Evolutionary conservation across 192 early-diverging fungal species (phyloP).

Genomic region (Mortierella alpina): DNA sequence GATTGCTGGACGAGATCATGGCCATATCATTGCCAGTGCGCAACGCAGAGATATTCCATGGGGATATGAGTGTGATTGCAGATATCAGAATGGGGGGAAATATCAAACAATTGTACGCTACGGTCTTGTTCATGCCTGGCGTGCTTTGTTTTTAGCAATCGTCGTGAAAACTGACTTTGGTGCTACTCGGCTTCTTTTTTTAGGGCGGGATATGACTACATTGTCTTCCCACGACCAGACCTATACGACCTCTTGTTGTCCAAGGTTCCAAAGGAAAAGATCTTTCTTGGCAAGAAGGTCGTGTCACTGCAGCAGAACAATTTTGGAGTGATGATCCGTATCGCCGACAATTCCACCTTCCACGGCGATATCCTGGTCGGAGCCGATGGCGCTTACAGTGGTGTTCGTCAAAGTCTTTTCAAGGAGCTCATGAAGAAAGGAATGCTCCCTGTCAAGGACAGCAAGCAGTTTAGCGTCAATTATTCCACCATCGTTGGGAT

Average conservation of each 20-base stretch:
- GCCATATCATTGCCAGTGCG: too few species aligned
- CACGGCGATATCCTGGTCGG: constrained; percentile 14
- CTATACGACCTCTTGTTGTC: constrained; percentile 4
- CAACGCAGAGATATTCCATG: too few species aligned
- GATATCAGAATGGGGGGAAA: too few species aligned
- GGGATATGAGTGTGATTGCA: too few species aligned
- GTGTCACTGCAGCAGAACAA: constrained; percentile 11
- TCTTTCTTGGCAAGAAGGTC: constrained; percentile 9
- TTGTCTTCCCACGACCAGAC: constrained; percentile 9
- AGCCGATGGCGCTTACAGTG: constrained; percentile 10
- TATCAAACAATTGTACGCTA: too few species aligned
- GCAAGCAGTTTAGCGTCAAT: not conserved
- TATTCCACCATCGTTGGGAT: not conserved
- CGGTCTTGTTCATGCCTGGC: too few species aligned
- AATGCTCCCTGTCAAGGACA: not conserved
- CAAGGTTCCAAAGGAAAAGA: constrained; percentile 1
- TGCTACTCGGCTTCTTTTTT: not conserved
- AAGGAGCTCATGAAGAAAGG: not conserved
- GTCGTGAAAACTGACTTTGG: too few species aligned
- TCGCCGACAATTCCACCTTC: not conserved
- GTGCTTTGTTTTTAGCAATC: too few species aligned
- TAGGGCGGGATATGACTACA: constrained; percentile 2
- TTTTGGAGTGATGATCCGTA: not conserved
- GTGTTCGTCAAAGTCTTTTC: constrained; percentile 3
- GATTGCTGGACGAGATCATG: too few species aligned